Conservation (phyloP, 139 green algal genomes). For the Pseudopediastrum boryanum region DNA sequence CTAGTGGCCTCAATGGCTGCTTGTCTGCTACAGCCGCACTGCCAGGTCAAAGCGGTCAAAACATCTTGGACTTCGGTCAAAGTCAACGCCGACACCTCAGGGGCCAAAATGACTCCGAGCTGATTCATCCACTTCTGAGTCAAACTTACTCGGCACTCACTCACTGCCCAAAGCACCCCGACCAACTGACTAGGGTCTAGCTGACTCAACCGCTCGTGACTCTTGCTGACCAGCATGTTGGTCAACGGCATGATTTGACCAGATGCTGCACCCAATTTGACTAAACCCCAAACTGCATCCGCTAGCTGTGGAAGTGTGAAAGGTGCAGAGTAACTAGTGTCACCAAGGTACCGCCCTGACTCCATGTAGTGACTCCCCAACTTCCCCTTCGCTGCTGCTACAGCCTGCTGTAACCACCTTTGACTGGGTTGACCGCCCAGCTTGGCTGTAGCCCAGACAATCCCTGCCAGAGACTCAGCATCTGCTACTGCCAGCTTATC, state of each 20-base stretch:
- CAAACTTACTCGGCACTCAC: constrained; percentile 16
- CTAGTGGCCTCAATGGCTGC: background rate
- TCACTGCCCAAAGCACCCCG: constrained; percentile 5
- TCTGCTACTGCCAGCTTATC: constrained; percentile 2
- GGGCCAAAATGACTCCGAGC: constrained; percentile 11
- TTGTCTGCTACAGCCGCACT: constrained; percentile 26
- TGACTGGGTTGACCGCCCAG: background rate
- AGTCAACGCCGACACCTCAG: constrained; percentile 3
- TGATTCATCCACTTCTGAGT: constrained; percentile 33
- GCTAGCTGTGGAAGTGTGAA: constrained; percentile 1
- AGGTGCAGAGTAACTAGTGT: constrained; percentile 12
- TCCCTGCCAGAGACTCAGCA: background rate
- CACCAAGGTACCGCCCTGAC: constrained; percentile 5
- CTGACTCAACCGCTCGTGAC: constrained; percentile 35
- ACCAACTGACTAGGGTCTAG: constrained; percentile 5
- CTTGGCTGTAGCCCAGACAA: constrained; percentile 12
- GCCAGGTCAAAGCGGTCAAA: constrained; percentile 23
- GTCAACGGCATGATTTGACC: background rate
- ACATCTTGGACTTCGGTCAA: background rate
- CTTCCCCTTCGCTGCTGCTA: background rate
- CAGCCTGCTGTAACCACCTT: constrained; percentile 1
- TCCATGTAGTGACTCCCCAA: constrained; percentile 29
- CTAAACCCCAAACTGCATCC: constrained; percentile 14
- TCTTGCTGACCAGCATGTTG: constrained; percentile 32
- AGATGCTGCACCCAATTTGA: constrained; percentile 18